These are phyloP conservation scores for Suillus placidus DNA, from an alignment of 768 basidiomycete genomes.

Conservation along the genomic window DNA sequence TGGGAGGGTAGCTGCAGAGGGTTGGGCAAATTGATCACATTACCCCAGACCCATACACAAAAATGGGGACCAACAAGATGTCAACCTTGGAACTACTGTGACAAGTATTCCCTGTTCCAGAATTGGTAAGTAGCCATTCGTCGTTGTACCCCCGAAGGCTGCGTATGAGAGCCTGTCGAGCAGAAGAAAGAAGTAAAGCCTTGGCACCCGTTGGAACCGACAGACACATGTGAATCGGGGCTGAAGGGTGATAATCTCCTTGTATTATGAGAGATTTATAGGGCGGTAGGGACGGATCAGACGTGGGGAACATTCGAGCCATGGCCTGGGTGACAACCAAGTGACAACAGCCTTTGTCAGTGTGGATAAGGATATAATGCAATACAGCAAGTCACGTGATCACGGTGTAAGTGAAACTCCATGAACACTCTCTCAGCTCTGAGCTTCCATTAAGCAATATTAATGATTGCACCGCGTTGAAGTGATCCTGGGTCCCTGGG, in stretches of 20 bases:
- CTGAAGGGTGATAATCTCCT: constrained; percentile 66
- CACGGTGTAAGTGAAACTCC: not conserved
- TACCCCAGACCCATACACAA: constrained; percentile 6
- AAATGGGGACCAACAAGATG: constrained; percentile 53
- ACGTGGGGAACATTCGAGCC: constrained; percentile 43
- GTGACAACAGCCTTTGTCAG: not conserved
- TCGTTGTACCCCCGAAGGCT: constrained; percentile 55
- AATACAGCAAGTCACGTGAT: constrained; percentile 20
- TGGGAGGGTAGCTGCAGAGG: constrained; percentile 60
- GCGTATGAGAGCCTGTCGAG: constrained; percentile 44
- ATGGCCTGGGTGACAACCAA: too few species aligned
- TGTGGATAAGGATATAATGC: not conserved
- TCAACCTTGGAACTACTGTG: constrained; percentile 46
- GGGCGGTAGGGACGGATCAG: constrained; percentile 48
- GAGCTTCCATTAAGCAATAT: not conserved
- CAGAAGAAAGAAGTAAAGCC: constrained; percentile 56
- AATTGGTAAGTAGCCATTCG: constrained; percentile 39
- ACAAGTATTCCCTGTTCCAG: constrained; percentile 41
- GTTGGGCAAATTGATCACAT: constrained; percentile 14
- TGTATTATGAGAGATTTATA: constrained; percentile 63
- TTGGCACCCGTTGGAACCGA: constrained; percentile 42
- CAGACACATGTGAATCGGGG: constrained; percentile 67
- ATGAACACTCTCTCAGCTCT: not conserved
- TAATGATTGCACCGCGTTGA: not conserved
- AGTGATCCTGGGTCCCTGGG: not conserved